Conservation (phyloP, 352 stramenopile genomes). For the Saprolegnia parasitica region DNA sequence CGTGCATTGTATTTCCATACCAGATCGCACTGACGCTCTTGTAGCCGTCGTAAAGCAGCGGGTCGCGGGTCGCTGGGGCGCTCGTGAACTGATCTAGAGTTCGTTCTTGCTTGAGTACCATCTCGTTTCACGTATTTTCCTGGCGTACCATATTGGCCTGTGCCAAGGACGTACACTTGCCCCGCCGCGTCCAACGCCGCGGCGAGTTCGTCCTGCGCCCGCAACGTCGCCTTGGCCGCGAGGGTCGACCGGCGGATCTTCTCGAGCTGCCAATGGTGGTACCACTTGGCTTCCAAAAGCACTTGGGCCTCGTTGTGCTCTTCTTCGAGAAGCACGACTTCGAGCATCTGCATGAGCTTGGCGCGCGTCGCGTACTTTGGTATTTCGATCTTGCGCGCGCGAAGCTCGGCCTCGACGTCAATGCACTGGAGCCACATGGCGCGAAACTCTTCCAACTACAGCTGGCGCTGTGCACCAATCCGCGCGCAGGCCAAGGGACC, state of each 20-base stretch:
- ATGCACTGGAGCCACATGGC: slow-evolving; percentile 85
- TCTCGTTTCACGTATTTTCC: too few relatives aligned
- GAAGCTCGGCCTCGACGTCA: slow-evolving; percentile 78
- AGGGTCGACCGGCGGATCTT: slow-evolving; percentile 48
- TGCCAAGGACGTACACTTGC: slow-evolving; percentile 90
- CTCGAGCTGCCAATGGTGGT: slow-evolving; percentile 66
- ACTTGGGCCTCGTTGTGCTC: slow-evolving; percentile 77
- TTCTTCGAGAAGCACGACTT: slow-evolving; percentile 87
- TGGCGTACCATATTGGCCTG: slow-evolving; percentile 50
- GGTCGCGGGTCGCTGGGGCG: slow-evolving; percentile 42
- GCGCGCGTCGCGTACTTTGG: slow-evolving; percentile 77
- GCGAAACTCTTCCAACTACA: slow-evolving; percentile 89
- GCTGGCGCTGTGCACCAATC: neutral
- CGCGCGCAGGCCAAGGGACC: too few relatives aligned
- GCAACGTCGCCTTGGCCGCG: slow-evolving; percentile 48
- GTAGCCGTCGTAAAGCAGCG: slow-evolving; percentile 59
- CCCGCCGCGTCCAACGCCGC: slow-evolving; percentile 87
- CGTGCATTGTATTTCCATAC: slow-evolving; percentile 19
- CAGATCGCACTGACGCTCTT: slow-evolving; percentile 59
- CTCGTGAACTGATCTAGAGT: slow-evolving; percentile 65
- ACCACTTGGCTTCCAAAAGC: slow-evolving; percentile 71
- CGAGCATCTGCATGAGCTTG: slow-evolving; percentile 83
- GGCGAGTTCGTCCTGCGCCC: slow-evolving; percentile 77
- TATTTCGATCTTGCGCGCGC: slow-evolving; percentile 81
- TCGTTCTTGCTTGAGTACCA: neutral